Conservation (phyloP, 2,329 filamentous ascomycete genomes). For the Aureobasidium pullulans region DNA sequence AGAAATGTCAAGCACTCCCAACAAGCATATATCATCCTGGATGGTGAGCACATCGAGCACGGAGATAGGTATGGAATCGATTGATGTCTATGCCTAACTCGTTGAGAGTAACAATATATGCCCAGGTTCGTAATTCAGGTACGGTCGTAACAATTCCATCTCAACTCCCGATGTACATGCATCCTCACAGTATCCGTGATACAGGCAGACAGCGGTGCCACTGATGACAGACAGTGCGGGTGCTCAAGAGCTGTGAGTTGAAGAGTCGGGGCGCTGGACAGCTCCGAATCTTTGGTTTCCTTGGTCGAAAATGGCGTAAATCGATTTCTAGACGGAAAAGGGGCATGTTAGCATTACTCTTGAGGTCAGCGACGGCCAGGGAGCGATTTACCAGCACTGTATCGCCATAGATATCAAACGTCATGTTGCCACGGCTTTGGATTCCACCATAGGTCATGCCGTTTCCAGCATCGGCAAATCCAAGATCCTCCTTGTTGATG, state of each 20-base stretch:
- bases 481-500: slow-evolving; percentile 56
- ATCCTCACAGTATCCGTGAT: no score
- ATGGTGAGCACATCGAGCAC: no score
- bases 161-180: background rate
- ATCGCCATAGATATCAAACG: slow-evolving; percentile 58
- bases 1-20: no score
- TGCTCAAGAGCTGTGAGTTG: background rate
- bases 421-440: slow-evolving; percentile 52
- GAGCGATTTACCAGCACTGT: slow-evolving; percentile 42
- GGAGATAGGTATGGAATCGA: no score
- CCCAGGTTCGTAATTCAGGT: background rate
- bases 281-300: slow-evolving; percentile 24
- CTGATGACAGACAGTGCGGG: background rate
- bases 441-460: slow-evolving; percentile 57
- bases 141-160: background rate
- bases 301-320: slow-evolving; percentile 61
- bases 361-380: no score
- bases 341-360: background rate
- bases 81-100: no score
- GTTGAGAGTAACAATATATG: no score
- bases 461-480: slow-evolving; percentile 49
- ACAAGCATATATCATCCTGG: no score
- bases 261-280: slow-evolving; percentile 13
- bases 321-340: slow-evolving; percentile 38
- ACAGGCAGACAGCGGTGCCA: background rate